Base-by-base conservation (phyloP, 768 basidiomycete species). In the Russula emetica region DNA sequence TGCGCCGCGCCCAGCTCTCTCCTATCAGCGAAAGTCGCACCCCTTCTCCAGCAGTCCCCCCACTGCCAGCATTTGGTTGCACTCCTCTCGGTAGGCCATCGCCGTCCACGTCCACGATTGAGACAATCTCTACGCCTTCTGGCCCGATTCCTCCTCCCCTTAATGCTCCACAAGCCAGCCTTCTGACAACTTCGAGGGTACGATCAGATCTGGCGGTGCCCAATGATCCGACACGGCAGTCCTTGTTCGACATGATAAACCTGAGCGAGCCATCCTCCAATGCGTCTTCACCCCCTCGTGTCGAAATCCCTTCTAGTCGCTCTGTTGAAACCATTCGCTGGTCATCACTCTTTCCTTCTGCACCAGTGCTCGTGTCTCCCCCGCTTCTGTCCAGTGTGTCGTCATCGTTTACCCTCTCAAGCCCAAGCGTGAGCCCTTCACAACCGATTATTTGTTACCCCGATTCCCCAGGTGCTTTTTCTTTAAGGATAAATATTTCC, bases 261-360 rank as follows among this genome's bases (percentile, higher is more conserved):
- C 63, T 58, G 30, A 59, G 30, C 26, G 54, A 47, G 26, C 28
- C 53, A 5, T 42, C 53, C 3, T 22, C 58, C 16, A 32, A 16
- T 16, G 18, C 9, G 8, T 36, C 63, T 32, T 60, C 63, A 0
- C 63, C 58, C 22, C 47, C 53, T 3, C 32, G 22, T 40, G 18
- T 63, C 24, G 30, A 55, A 8, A 8, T 50, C 13, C 63, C 58
- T 26, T 3, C 38, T 10, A 20, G 49, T 54, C 58, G 16, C 36
- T 38, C 63, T 13, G 30, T 40, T 9, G 58, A 60, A 22, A 5
- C 45, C 24, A 30, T 50, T 20, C 58, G 28, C 9, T 64, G 63
- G 58, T 60, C 63, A 7, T 64, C 63, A 1, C 45, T 64, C 20
- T 64, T 64, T 40, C 63, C 63, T 2, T 55, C 63, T 40, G 58